Evolutionary conservation across 306 rosid species (phyloP).

Genomic region (Boehmeria nivea): DNA sequence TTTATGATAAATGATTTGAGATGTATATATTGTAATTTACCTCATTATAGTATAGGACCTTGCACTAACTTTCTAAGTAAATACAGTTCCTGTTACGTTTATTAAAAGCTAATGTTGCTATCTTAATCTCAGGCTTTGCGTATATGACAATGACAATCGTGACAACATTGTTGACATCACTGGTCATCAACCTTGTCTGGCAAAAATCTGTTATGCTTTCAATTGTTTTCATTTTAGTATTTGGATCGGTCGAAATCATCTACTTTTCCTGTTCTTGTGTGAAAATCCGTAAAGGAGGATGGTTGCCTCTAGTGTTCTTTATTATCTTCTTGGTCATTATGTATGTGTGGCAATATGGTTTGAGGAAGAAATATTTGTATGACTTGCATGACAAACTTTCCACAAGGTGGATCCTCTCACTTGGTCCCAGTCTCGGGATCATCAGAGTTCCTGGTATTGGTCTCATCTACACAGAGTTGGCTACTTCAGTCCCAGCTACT

Average conservation of each 20-base stretch:
- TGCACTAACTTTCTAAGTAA: too few species aligned
- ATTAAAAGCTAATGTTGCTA: constrained; percentile 16
- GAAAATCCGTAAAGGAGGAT: constrained; percentile 74
- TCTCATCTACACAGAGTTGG: constrained; percentile 83
- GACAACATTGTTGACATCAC: constrained; percentile 61
- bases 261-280: constrained; percentile 61
- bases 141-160: constrained; percentile 46
- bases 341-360: constrained; percentile 89
- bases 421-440: constrained; percentile 91
- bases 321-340: constrained; percentile 52
- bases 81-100: too few species aligned
- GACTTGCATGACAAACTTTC: constrained; percentile 90
- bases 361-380: constrained; percentile 60
- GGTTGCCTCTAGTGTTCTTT: constrained; percentile 69
- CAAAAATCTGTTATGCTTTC: constrained; percentile 43
- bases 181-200: constrained; percentile 82
- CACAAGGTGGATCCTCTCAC: constrained; percentile 62
- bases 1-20: too few species aligned
- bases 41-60: too few species aligned
- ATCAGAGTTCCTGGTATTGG: constrained; percentile 93
- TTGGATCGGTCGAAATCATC: constrained; percentile 58
- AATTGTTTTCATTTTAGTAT: constrained; percentile 47
- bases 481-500: constrained; percentile 75
- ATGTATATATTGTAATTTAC: too few species aligned
- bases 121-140: constrained; percentile 74